Percentiles rank a stretch among this genome's conserved stretches.
Conservation (phyloP, 306 rosid genomes). For the Ormosia semicastrata region DNA sequence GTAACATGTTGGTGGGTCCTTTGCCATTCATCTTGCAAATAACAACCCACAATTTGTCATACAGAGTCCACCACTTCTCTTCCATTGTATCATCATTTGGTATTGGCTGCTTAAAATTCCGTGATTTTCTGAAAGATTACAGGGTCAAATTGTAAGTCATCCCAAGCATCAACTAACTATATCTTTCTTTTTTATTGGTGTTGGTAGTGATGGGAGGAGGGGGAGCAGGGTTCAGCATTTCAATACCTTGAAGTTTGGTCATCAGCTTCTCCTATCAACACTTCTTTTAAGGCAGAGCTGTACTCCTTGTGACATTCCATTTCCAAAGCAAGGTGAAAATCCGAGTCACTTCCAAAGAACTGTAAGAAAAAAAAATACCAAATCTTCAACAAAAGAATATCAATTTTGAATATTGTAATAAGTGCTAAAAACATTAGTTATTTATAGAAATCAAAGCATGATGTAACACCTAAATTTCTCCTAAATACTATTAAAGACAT, state of each 20-base stretch:
- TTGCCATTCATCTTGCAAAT: constrained; percentile 83
- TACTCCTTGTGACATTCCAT: constrained; percentile 68
- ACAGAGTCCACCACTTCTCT: constrained; percentile 87
- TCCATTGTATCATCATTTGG: constrained; percentile 50
- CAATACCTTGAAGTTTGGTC: constrained; percentile 62
- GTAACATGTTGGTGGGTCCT: constrained; percentile 65
- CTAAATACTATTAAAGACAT: not conserved
- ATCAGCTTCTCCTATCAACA: constrained; percentile 63
- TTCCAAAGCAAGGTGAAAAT: constrained; percentile 62
- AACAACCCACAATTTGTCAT: constrained; percentile 77
- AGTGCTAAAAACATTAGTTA: not conserved
- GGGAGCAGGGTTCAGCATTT: not conserved
- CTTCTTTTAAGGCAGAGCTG: constrained; percentile 73
- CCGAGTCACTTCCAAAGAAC: constrained; percentile 74
- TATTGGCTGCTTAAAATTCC: constrained; percentile 46
- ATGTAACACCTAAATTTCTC: constrained; percentile 2
- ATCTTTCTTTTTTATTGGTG: not conserved
- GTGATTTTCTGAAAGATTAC: constrained; percentile 45
- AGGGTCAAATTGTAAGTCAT: constrained; percentile 31
- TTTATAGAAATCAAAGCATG: constrained; percentile 13
- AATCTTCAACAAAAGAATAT: not conserved
- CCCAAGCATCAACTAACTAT: not conserved
- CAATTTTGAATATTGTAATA: not conserved
- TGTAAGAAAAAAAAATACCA: constrained; percentile 37
- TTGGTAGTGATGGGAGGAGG: not conserved